Conservation (phyloP, 2,329 filamentous ascomycete genomes). For the Xenoacremonium recifei region DNA sequence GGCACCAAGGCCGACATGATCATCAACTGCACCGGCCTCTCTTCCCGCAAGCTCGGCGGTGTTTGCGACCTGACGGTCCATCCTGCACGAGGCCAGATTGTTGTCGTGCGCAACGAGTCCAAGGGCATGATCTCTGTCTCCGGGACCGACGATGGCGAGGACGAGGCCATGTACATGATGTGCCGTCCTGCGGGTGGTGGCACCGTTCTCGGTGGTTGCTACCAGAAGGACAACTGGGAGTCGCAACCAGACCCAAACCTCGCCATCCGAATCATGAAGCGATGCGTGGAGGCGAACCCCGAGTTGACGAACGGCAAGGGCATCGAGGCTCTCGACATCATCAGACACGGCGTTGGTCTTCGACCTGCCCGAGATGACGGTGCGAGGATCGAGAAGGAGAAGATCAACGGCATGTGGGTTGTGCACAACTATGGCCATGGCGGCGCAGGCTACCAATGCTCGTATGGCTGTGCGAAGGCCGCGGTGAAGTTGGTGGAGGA, state of each 20-base stretch:
- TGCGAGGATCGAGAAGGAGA: constrained; percentile 66
- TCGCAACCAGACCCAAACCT: constrained; percentile 72
- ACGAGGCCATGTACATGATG: constrained; percentile 80
- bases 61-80: constrained; percentile 71
- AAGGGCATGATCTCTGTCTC: constrained; percentile 66
- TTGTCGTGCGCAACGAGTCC: constrained; percentile 75
- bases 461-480: not conserved
- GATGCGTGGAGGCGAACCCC: constrained; percentile 64
- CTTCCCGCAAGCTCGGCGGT: constrained; percentile 72
- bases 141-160: constrained; percentile 68
- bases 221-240: constrained; percentile 78
- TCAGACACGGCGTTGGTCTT: constrained; percentile 79
- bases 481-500: not conserved
- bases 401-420: constrained; percentile 52
- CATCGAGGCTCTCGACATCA: constrained; percentile 68
- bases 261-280: constrained; percentile 77
- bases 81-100: constrained; percentile 78
- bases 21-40: constrained; percentile 81
- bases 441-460: constrained; percentile 64
- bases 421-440: constrained; percentile 79
- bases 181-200: constrained; percentile 72
- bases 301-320: constrained; percentile 62
- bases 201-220: constrained; percentile 78
- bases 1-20: constrained; percentile 63
- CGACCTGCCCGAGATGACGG: constrained; percentile 72